These are phyloP conservation scores for Geotrichum armillariae DNA, from an alignment of 1,139 yeast genomes.

Conservation along the genomic window DNA sequence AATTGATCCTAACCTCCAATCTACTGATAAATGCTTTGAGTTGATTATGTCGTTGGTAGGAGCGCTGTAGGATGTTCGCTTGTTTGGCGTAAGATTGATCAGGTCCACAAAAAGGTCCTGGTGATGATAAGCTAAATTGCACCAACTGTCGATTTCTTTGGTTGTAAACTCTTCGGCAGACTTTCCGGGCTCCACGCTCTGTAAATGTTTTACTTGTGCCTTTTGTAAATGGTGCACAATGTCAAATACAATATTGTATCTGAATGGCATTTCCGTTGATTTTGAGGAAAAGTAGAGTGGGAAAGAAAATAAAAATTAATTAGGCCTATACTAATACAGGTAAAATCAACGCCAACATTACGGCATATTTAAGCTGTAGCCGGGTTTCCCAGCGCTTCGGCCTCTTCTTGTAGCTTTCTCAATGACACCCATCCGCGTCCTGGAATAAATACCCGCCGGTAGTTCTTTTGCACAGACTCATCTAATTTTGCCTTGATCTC, in stretches of 20 bases:
- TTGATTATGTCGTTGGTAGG: neutral
- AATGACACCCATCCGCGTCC: slow-evolving; percentile 55
- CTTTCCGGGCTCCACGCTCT: neutral
- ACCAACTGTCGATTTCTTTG: slow-evolving; percentile 10
- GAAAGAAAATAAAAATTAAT: slow-evolving; percentile 1
- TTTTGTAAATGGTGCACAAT: slow-evolving; percentile 4
- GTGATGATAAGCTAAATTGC: slow-evolving; percentile 1
- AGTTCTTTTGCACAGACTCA: slow-evolving; percentile 37
- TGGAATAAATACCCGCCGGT: slow-evolving; percentile 51
- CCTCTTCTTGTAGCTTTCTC: slow-evolving; percentile 40
- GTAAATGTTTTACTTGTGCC: slow-evolving; percentile 11
- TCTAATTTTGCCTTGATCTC: slow-evolving; percentile 25
- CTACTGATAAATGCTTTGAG: slow-evolving; percentile 24
- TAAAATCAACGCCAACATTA: no score
- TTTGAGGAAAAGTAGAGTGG: neutral
- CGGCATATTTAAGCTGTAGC: slow-evolving; percentile 7
- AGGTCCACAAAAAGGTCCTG: slow-evolving; percentile 1
- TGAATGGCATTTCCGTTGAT: slow-evolving; percentile 9
- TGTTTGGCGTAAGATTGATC: neutral
- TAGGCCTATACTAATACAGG: no score
- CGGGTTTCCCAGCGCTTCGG: slow-evolving; percentile 9
- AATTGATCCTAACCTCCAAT: slow-evolving; percentile 34
- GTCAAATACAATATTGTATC: slow-evolving; percentile 19
- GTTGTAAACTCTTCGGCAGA: neutral
- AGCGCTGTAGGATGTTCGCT: neutral